A percentile compares a stretch with the other conserved stretches of the same genome.
Evolutionary conservation across 306 rosid species (phyloP).

Genomic region (Abrus precatorius): DNA sequence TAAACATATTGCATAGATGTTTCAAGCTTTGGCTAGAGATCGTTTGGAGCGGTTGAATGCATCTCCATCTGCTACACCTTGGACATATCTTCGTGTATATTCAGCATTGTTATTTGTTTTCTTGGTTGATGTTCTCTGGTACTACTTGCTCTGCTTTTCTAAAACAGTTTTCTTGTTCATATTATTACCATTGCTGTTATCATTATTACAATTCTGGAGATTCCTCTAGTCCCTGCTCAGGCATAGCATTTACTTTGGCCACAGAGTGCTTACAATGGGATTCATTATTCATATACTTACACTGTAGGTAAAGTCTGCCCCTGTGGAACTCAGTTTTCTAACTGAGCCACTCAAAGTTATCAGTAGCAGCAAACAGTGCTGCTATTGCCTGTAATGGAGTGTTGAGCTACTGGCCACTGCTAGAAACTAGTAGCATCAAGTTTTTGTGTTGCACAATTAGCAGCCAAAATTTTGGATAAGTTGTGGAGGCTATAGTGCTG

Average conservation of each 20-base stretch:
- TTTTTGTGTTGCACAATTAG: background rate
- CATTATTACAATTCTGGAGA: background rate
- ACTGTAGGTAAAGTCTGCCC: background rate
- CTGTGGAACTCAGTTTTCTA: constrained; percentile 8
- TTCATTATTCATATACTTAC: background rate
- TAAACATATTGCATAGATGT: constrained; percentile 73
- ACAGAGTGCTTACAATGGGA: background rate
- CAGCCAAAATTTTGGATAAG: background rate
- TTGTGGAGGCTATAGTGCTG: background rate
- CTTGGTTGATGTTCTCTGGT: constrained; percentile 85
- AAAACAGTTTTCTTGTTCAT: constrained; percentile 20
- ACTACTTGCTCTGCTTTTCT: constrained; percentile 43
- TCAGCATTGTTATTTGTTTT: constrained; percentile 84
- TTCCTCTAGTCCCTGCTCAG: constrained; percentile 19
- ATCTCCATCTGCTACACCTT: constrained; percentile 93
- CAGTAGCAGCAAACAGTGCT: background rate
- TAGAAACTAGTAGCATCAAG: background rate
- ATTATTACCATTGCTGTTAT: background rate
- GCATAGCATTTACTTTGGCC: background rate
- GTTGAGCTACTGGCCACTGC: background rate
- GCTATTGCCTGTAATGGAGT: background rate
- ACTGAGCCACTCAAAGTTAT: background rate
- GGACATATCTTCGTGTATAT: constrained; percentile 92
- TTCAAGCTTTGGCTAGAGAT: constrained; percentile 98
- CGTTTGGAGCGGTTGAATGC: constrained; percentile 93